Base-by-base conservation (phyloP, 2,329 filamentous ascomycete species). In the Sporothrix inflata region DNA sequence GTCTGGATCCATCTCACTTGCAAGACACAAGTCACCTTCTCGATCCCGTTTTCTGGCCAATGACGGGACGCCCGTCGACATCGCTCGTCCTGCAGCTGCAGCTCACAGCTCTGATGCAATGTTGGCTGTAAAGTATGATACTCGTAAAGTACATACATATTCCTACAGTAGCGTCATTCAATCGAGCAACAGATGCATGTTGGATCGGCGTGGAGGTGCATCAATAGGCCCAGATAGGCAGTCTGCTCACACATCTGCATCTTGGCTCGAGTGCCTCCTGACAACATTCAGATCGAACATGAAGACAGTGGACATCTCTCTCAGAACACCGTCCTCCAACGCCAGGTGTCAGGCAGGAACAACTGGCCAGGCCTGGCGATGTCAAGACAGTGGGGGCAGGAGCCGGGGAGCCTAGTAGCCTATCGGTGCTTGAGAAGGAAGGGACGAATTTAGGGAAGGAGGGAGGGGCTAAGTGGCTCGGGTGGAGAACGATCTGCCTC, bases 401-500 rank as follows among this genome's bases (percentile, higher is more conserved):
- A 42, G 57, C 30, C 19, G 8, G 57, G 16, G 16, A 49, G 49
- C 7, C n/a, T 34, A 57, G 27, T 3, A 57, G 49, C 7, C n/a
- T 34, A 57, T 16, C 12, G 30, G 14, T 12, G 53, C 27, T 24
- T 30, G 27, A 24, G 24, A 53, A 24, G 7, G 24, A 12, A 57
- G 53, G 57, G 16, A 40, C 30, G 14, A 69, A n/a, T n/a, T 42
- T 57, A 14, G 66, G 51, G 34, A 11, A 60, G 67, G 21, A n/a
- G n/a, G n/a, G n/a, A n/a, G n/a, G n/a, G n/a, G n/a, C n/a, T n/a
- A n/a, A n/a, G n/a, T n/a, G 14, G 55, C 2, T 57, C 9, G 42
- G 27, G 60, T 65, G 69, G 69, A 71, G 47, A 65, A 27, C 63
- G 60, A 71, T 71, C 47, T 53, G 30, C 60, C 47, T 38, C 24